Percentiles rank a stretch among this genome's conserved stretches.
Evolutionary conservation across 164 flowering plant species (phyloP).

Genomic region (Cinnamomum micranthum): DNA sequence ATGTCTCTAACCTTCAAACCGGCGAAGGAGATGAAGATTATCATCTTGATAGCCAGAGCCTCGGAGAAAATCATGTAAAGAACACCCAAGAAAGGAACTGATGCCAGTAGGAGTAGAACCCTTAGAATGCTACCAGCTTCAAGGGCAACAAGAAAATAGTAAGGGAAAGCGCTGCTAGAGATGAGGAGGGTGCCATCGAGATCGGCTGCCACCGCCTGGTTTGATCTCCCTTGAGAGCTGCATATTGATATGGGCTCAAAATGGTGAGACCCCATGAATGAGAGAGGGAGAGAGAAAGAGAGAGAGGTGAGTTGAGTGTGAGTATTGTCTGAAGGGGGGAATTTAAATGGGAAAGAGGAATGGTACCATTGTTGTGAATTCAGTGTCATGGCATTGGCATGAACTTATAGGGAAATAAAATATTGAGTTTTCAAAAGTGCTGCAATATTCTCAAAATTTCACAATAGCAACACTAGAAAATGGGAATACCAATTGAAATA

Average conservation of each 20-base stretch:
- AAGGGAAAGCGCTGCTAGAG: slow-evolving; percentile 71
- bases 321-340: not conserved
- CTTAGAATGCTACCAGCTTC: slow-evolving; percentile 92
- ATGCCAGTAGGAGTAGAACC: slow-evolving; percentile 64
- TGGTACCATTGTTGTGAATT: not conserved
- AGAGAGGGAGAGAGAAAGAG: not conserved
- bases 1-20: slow-evolving; percentile 79
- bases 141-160: slow-evolving; percentile 87
- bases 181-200: slow-evolving; percentile 83
- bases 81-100: slow-evolving; percentile 58
- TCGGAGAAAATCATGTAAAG: slow-evolving; percentile 72
- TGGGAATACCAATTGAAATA: too few relatives aligned
- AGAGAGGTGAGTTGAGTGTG: not conserved
- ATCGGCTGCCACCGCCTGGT: slow-evolving; percentile 68
- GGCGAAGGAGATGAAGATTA: slow-evolving; percentile 68
- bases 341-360: slow-evolving; percentile 8
- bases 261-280: slow-evolving; percentile 3
- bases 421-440: too few relatives aligned
- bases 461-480: too few relatives aligned
- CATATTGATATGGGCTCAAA: slow-evolving; percentile 48
- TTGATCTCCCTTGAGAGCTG: slow-evolving; percentile 9
- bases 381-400: too few relatives aligned
- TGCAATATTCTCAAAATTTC: too few relatives aligned
- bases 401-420: too few relatives aligned
- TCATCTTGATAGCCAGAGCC: slow-evolving; percentile 60